Base-by-base conservation (phyloP, 768 basidiomycete species). In the Cubamyces lactineus region DNA sequence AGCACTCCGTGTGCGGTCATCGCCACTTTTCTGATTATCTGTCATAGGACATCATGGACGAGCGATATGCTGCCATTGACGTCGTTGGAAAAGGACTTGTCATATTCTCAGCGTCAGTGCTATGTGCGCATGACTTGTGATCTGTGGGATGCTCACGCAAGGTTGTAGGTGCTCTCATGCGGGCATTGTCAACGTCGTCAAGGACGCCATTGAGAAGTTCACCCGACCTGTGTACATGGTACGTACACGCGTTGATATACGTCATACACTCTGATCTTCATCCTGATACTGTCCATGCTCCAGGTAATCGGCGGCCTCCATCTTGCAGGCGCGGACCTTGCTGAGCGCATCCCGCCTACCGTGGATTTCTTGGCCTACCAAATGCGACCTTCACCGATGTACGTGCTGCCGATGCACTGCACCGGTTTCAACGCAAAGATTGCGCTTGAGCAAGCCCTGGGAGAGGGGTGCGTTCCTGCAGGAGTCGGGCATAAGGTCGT, bases 401-500 rank as follows among this genome's bases (percentile, higher is more conserved):
- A 88, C 64, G 73, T 94, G 48, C 78, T 94, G 0, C 92, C 92
- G 0, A 89, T 94, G 86, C 93, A 94, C 70, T 94, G 92, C 67
- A 85, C 89, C 2, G 92, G 92, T 4, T 91, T 93, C 69, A 79
- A 81, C n/a, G 82, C 83, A 39, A 92, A 94, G 72, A 71, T 91
- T 8, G 89, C 86, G 1, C 73, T 94, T 67, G 85, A 86, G 69
- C 72, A 74, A 5, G 89, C 82, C 2, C 78, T 95, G 17, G 92
- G 91, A 21, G 84, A 89, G 54, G 85, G 85, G 1, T 87, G 87
- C 67, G 90, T 94, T 13, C 89, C 92, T 0, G 88, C 86, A 3
- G 91, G 91, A 5, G 86, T 87, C 2, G 92, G 92, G 15, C 79
- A 86, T 23, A 85, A 80, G 63, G 80, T 92, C 4, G 79, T 85